Conservation (phyloP, 768 basidiomycete genomes). For the Asterophora parasitica region DNA sequence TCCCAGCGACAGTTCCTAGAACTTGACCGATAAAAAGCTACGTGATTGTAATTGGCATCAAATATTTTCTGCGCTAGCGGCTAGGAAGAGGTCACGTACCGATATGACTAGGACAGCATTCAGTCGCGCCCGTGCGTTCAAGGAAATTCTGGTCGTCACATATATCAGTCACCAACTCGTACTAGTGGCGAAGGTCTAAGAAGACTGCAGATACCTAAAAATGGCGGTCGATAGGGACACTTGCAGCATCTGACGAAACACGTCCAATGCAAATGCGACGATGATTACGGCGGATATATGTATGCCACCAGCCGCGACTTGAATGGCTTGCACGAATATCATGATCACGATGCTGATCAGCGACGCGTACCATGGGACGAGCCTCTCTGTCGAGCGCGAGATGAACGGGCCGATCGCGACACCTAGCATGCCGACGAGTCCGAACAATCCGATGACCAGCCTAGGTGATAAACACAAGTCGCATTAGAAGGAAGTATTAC, state of each 20-base stretch:
- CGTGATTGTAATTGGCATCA: too few species aligned
- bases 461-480: too few species aligned
- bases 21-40: slow-evolving; percentile 77
- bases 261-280: slow-evolving; percentile 63
- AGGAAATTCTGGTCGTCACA: slow-evolving; percentile 28
- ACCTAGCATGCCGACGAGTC: slow-evolving; percentile 67
- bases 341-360: slow-evolving; percentile 48
- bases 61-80: too few species aligned
- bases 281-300: slow-evolving; percentile 68
- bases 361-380: slow-evolving; percentile 77
- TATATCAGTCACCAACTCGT: too few species aligned
- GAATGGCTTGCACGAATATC: slow-evolving; percentile 55
- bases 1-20: slow-evolving; percentile 73
- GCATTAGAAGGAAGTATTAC: background rate
- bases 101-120: slow-evolving; percentile 75
- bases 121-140: slow-evolving; percentile 57
- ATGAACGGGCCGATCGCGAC: slow-evolving; percentile 65
- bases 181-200: background rate
- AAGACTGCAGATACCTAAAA: slow-evolving; percentile 35
- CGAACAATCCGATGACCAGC: slow-evolving; percentile 66
- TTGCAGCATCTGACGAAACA: slow-evolving; percentile 70
- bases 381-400: slow-evolving; percentile 62
- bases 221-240: slow-evolving; percentile 61
- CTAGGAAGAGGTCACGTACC: slow-evolving; percentile 26
- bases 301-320: slow-evolving; percentile 65